Base-by-base conservation (phyloP, 2,329 filamentous ascomycete species). In the Sclerotinia minor region DNA sequence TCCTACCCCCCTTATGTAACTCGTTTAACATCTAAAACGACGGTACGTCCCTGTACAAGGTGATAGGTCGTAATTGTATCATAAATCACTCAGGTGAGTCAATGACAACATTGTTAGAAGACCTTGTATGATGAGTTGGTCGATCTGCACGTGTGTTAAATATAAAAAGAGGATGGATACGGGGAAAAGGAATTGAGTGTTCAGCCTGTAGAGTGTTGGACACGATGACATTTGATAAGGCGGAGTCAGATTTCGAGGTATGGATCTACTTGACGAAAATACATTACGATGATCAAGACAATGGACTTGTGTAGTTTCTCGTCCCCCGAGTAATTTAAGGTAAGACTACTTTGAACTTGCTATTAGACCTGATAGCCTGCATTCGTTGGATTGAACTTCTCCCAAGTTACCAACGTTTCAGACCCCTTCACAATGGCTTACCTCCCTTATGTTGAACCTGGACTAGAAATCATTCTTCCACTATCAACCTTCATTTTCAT, bases 371-470 rank as follows among this genome's bases (percentile, higher is more conserved):
- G 11, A 15, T 19, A 26, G 2, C 4, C 26, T 17, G 2, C 21
- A 9, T 19, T 19, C 9, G 19, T 21, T 32, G 29, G 21, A 44
- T 47, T n/a, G 8, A 8, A 19, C 5, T 26, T 35, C 9, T 15
- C 29, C 3, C 8, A 8, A 21, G 6, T 50, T 17, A 13, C 8
- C 26, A 45, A 8, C 26, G n/a, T 5, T 26, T 19, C 45, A 49
- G 32, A 45, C 7, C 29, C 8, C 26, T 21, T 5, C 17, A 41
- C 9, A 15, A 67, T 67, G 65, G n/a, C 65, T 9, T 67, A 63
- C 8, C 65, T 67, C 15, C 57, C 65, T 41, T 67, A 67, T 45
- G 26, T 63, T 11, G 65, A 67, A 32, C 65, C 65, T 24, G 65
- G 45, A 8, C 47, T 67, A 7, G 41, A 44, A 15, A 63, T 54